phyloP scores from a whole-genome alignment of 179 eudicot genomes.

The Carnegiea gigantea region DNA sequence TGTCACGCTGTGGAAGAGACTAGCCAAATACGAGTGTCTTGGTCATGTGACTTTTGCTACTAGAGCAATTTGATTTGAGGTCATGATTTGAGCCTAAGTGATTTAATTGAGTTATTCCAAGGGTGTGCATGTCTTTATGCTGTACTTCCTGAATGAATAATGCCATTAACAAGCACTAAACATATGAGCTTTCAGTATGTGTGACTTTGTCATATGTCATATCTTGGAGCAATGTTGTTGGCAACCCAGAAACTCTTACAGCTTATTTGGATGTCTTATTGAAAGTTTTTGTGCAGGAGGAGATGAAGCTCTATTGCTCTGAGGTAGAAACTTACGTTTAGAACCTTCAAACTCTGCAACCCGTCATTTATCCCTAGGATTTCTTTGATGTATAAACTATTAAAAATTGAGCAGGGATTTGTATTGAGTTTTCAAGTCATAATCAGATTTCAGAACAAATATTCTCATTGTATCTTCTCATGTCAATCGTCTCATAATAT shows the following conservation, averaged over 20 bases:
- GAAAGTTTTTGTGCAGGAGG: not conserved
- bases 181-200: not conserved
- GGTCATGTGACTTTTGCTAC: not conserved
- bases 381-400: not conserved
- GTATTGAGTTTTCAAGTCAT: constrained; percentile 11
- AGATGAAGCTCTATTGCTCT: not conserved
- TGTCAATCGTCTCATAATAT: constrained; percentile 8
- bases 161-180: not conserved
- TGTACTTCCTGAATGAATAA: not conserved
- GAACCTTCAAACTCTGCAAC: not conserved
- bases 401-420: not conserved
- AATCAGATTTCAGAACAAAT: constrained; percentile 6
- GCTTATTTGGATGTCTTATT: not conserved
- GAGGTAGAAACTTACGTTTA: constrained; percentile 5
- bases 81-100: not conserved
- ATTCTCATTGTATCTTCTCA: constrained; percentile 5
- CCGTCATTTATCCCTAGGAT: not conserved
- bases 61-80: not conserved
- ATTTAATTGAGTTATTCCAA: not conserved
- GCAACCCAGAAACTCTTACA: constrained; percentile 8
- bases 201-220: not conserved
- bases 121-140: not conserved
- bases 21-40: not conserved
- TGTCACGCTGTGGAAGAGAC: not conserved
- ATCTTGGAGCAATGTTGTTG: not conserved